A percentile compares a stretch with the other conserved stretches of the same genome.
These are phyloP conservation scores for Rhodotorula glutinis DNA, from an alignment of 1,284 basidiomycete genomes.

Conservation along the genomic window DNA sequence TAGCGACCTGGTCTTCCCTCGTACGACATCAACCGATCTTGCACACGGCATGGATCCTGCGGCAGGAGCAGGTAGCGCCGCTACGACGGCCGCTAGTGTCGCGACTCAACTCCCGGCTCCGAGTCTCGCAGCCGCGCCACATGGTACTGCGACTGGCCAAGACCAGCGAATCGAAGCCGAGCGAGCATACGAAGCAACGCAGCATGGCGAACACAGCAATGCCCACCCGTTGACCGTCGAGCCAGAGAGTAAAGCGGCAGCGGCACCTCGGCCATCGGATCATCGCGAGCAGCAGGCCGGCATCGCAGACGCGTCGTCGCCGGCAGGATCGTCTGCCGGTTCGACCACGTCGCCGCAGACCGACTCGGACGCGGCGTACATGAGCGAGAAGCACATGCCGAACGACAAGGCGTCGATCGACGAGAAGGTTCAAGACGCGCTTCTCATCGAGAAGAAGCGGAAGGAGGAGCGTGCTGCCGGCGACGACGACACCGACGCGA, in stretches of 20 bases:
- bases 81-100: background rate
- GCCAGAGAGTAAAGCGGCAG: background rate
- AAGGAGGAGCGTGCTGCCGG: background rate
- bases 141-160: background rate
- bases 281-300: background rate
- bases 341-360: background rate
- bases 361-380: background rate
- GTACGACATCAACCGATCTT: no score
- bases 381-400: background rate
- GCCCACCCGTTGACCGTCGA: background rate
- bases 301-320: background rate
- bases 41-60: background rate
- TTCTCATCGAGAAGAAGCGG: background rate
- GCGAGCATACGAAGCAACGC: background rate
- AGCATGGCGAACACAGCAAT: background rate
- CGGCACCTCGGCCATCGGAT: background rate
- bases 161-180: conserved; percentile 4
- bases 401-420: conserved; percentile 3
- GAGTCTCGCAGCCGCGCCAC: background rate
- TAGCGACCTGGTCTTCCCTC: no score
- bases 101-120: background rate
- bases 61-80: no score
- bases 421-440: conserved; percentile 5
- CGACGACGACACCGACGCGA: background rate
- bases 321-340: background rate